A percentile compares a stretch with the other conserved stretches of the same genome.
These are phyloP conservation scores for Mycena rosella DNA, from an alignment of 768 basidiomycete genomes.

Conservation along the genomic window DNA sequence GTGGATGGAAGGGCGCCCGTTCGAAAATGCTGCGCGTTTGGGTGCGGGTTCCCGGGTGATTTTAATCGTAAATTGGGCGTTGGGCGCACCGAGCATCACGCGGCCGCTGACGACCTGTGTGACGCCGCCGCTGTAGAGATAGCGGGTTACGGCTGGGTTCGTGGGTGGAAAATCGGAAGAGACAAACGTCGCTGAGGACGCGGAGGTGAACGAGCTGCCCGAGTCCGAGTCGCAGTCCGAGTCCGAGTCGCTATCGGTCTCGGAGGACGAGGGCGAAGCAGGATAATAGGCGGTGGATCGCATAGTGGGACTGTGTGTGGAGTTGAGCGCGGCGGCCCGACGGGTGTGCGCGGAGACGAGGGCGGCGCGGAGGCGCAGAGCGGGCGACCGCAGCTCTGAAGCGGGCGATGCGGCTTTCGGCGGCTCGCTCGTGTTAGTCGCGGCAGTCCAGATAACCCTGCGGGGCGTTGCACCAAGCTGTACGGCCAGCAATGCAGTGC, in stretches of 20 bases:
- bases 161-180: background rate
- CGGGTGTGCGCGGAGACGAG: background rate
- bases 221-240: constrained; percentile 20
- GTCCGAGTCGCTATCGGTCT: background rate
- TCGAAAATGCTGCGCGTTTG: too few relatives aligned
- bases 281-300: background rate
- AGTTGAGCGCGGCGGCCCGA: constrained; percentile 19
- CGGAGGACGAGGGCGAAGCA: too few relatives aligned
- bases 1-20: too few relatives aligned
- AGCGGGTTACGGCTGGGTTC: too few relatives aligned
- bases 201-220: constrained; percentile 1
- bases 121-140: too few relatives aligned
- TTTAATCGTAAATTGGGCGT: too few relatives aligned
- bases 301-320: constrained; percentile 22
- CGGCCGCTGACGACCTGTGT: too few relatives aligned
- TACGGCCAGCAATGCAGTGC: background rate
- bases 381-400: too few relatives aligned
- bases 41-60: too few relatives aligned
- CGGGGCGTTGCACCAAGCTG: constrained; percentile 5
- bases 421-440: background rate
- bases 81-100: too few relatives aligned
- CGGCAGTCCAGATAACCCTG: constrained; percentile 9
- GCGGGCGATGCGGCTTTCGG: too few relatives aligned
- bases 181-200: constrained; percentile 6
- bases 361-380: background rate